Base-by-base conservation (phyloP, 129 eudicot genomes). In the Tanacetum coccineum region DNA sequence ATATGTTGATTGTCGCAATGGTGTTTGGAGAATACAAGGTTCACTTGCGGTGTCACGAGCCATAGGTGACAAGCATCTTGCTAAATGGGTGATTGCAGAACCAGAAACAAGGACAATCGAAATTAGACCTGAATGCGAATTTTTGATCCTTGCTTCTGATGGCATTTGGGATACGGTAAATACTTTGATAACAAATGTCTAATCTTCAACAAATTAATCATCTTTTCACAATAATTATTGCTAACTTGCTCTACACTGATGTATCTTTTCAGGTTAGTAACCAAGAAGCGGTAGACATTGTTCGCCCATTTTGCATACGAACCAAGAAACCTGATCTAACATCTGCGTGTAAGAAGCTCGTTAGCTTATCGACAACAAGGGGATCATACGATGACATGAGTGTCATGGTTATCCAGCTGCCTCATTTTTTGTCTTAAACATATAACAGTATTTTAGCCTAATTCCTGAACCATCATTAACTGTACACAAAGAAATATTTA, bases 21-120 rank as follows among this genome's bases (percentile, higher is more conserved):
- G 98, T 67, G 87, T 88, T 45, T 92, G 95, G 96, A 88, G 96
- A 79, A 87, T 92, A 64, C 95, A 87, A 61, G 98, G 96, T 28
- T 85, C 95, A 55, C 93, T 92, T 15, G 98, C 96, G 8, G 96
- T 92, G 39, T 88, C 98, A 32, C 80, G 98, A 75, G 93, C 79
- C 14, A 80, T 92, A 12, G 98, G 98, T 9, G 96, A 92, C 64
- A 73, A 72, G 11, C 81, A 81, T 80, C 91, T 88, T 14, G 86
- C 77, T 36, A 74, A 82, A 68, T 92, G 89, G 96, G 96, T 92
- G 66, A 80, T 72, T 64, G 85, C 96, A 4, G 95, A 88, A 67
- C 98, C 96, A 3, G 90, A 77, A 59, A 92, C 98, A 19, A 76
- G 56, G 59, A 82, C 74, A 17, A 4, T 84, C 8, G 60, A 67